These are phyloP conservation scores for Hymenoscyphus albidus DNA, from an alignment of 2,329 filamentous ascomycete genomes.

Conservation along the genomic window DNA sequence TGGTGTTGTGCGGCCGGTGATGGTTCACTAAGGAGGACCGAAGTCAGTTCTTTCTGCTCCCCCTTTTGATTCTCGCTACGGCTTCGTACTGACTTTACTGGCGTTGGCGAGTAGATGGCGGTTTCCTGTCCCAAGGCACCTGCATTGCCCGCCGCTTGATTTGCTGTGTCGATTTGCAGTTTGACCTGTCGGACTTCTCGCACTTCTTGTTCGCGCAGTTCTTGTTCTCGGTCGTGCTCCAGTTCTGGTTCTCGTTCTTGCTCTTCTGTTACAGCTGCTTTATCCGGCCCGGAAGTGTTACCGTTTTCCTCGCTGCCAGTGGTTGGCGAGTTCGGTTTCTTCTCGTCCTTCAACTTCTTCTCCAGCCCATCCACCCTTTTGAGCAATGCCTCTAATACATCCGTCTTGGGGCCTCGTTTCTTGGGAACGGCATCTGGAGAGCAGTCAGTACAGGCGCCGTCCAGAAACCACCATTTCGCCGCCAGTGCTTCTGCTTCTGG, in stretches of 20 bases:
- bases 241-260: slow-evolving; percentile 15
- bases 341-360: slow-evolving; percentile 70
- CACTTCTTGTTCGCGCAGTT: not conserved
- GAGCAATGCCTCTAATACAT: slow-evolving; percentile 77
- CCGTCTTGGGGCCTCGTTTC: slow-evolving; percentile 85
- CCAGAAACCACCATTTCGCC: not conserved
- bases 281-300: slow-evolving; percentile 20
- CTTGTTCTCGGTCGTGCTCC: not conserved
- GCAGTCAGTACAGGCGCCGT: slow-evolving; percentile 12
- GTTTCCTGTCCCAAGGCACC: slow-evolving; percentile 34
- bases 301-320: slow-evolving; percentile 15
- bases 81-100: slow-evolving; percentile 36
- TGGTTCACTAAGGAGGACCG: slow-evolving; percentile 39
- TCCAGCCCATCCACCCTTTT: slow-evolving; percentile 85
- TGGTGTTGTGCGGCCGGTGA: slow-evolving; percentile 46
- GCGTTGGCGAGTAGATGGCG: slow-evolving; percentile 43
- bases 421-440: slow-evolving; percentile 76
- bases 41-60: slow-evolving; percentile 10
- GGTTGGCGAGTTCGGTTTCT: slow-evolving; percentile 38
- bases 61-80: slow-evolving; percentile 10
- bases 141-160: slow-evolving; percentile 15
- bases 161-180: slow-evolving; percentile 38
- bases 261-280: slow-evolving; percentile 29
- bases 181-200: slow-evolving; percentile 1
- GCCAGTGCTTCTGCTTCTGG: not conserved